Conservation (phyloP, 2,329 filamentous ascomycete genomes). For the Chrysosporium keratinophilum region DNA sequence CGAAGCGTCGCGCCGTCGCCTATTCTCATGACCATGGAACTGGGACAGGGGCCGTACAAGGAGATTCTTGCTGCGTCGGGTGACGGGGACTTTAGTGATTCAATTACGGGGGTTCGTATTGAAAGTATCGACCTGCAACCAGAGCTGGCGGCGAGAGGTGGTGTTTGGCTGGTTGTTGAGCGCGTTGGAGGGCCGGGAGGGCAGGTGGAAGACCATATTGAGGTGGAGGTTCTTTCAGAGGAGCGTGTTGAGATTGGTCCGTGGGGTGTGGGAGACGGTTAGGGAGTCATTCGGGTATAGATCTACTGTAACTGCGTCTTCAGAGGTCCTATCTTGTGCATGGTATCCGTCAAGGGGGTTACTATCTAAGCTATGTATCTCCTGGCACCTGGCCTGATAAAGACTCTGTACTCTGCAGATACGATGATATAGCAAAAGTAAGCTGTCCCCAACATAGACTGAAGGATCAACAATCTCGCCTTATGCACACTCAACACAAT, state of each 20-base stretch:
- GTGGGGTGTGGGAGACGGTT: conserved; percentile 28
- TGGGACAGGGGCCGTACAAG: conserved; percentile 60
- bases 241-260: conserved; percentile 36
- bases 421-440: too few relatives aligned
- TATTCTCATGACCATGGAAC: conserved; percentile 62
- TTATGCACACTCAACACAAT: too few relatives aligned
- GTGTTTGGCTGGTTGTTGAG: conserved; percentile 74
- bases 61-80: conserved; percentile 55
- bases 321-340: background rate
- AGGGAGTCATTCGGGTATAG: conserved; percentile 4
- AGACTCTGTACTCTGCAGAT: too few relatives aligned
- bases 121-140: conserved; percentile 66
- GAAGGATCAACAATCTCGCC: too few relatives aligned
- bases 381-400: too few relatives aligned
- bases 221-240: conserved; percentile 36
- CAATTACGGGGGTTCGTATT: conserved; percentile 55
- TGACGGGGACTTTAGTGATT: conserved; percentile 66
- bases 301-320: background rate
- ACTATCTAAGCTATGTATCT: too few relatives aligned
- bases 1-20: conserved; percentile 37
- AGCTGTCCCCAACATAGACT: too few relatives aligned
- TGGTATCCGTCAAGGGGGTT: background rate
- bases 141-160: conserved; percentile 44
- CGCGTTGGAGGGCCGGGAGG: conserved; percentile 54
- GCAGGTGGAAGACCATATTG: conserved; percentile 37